These are phyloP conservation scores for Neoboletus subvelutipes DNA, from an alignment of 768 basidiomycete genomes.

Conservation along the genomic window DNA sequence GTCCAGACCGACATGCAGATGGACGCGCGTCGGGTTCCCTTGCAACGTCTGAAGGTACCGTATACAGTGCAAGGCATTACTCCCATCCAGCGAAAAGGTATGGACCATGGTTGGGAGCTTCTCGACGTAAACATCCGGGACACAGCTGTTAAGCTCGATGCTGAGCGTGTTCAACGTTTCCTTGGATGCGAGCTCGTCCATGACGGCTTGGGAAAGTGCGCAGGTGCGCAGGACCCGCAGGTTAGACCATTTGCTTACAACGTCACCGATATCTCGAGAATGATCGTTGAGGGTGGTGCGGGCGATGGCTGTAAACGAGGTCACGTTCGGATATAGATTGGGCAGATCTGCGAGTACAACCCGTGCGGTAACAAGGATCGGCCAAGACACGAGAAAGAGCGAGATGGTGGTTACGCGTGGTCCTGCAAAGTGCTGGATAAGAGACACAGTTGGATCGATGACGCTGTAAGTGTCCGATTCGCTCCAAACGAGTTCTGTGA, in stretches of 20 bases:
- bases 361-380: background rate
- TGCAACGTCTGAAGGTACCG: slow-evolving; percentile 10
- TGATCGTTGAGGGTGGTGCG: slow-evolving; percentile 8
- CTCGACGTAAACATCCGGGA: background rate
- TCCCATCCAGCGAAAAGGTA: slow-evolving; percentile 10
- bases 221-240: slow-evolving; percentile 7
- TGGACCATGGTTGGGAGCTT: slow-evolving; percentile 7
- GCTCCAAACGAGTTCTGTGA: slow-evolving; percentile 11
- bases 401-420: slow-evolving; percentile 1
- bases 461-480: background rate
- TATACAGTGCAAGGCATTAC: slow-evolving; percentile 6
- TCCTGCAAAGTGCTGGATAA: slow-evolving; percentile 16
- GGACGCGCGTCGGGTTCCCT: background rate
- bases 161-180: slow-evolving; percentile 8
- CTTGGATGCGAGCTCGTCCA: slow-evolving; percentile 8
- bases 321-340: slow-evolving; percentile 17
- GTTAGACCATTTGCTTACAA: slow-evolving; percentile 10
- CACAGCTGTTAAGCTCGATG: slow-evolving; percentile 8
- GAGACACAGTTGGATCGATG: slow-evolving; percentile 6
- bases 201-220: slow-evolving; percentile 9
- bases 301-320: slow-evolving; percentile 13
- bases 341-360: slow-evolving; percentile 1
- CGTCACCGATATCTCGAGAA: slow-evolving; percentile 8
- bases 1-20: slow-evolving; percentile 3
- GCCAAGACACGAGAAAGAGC: slow-evolving; percentile 6